Percentiles rank a stretch among this genome's conserved stretches.
phyloP scores from a whole-genome alignment of 306 rosid genomes.

The Malus asiatica region DNA sequence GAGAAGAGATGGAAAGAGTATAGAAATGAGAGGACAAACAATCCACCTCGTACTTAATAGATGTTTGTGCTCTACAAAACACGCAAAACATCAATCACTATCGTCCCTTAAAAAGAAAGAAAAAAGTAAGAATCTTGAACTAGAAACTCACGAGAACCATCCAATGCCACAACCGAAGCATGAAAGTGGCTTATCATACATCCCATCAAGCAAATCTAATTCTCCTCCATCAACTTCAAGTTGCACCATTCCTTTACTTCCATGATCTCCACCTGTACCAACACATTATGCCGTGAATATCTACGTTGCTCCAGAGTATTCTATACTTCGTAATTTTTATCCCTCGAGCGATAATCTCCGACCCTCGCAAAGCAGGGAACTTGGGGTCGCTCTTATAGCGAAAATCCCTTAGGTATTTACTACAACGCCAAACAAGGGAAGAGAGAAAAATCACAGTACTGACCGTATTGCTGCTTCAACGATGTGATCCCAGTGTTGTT shows the following conservation, averaged over 20 bases:
- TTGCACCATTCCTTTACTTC: constrained; percentile 14
- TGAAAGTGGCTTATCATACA: constrained; percentile 24
- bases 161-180: constrained; percentile 41
- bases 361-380: too few relatives aligned
- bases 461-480: constrained; percentile 13
- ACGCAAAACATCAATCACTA: background rate
- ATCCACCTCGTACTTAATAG: too few relatives aligned
- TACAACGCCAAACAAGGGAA: background rate
- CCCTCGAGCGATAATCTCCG: background rate
- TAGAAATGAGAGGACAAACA: too few relatives aligned
- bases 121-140: background rate
- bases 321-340: background rate
- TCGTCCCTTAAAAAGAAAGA: background rate
- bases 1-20: fast-evolving
- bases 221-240: constrained; percentile 13
- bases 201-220: constrained; percentile 8
- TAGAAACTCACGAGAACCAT: constrained; percentile 32
- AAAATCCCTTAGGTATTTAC: background rate
- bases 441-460: background rate
- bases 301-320: background rate
- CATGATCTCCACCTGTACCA: constrained; percentile 1
- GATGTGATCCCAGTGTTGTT: background rate
- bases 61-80: background rate
- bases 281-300: too few relatives aligned
- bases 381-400: background rate